Conservation (phyloP, 2,329 filamentous ascomycete species). For the Fusarium circinatum region DNA sequence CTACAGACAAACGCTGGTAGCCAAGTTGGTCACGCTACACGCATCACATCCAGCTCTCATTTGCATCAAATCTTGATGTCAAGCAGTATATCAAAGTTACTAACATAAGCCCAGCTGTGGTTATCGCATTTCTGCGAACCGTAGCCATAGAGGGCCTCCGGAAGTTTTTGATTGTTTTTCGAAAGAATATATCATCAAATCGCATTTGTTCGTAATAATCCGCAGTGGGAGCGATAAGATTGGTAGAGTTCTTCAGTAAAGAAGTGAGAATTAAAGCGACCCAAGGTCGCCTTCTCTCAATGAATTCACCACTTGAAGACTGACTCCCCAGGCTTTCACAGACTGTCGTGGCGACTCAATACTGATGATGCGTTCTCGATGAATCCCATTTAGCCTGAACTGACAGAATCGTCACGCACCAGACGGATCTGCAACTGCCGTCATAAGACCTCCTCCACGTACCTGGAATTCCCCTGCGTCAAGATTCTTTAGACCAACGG, state of each 20-base stretch:
- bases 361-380: not conserved
- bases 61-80: not conserved
- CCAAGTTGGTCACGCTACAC: too few species aligned
- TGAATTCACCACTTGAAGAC: too few species aligned
- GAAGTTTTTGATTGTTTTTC: too few species aligned
- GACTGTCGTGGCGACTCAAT: not conserved
- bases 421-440: not conserved
- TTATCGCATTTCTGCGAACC: too few species aligned
- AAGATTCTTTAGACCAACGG: constrained; percentile 2
- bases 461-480: constrained; percentile 24
- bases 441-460: not conserved
- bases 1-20: too few species aligned
- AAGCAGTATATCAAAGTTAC: not conserved
- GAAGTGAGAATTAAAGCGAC: not conserved
- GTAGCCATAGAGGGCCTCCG: too few species aligned
- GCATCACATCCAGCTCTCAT: not conserved
- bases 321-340: not conserved
- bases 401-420: not conserved
- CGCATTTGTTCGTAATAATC: too few species aligned
- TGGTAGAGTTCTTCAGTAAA: not conserved
- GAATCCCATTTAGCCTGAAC: not conserved
- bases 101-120: not conserved
- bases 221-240: not conserved
- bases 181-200: too few species aligned
- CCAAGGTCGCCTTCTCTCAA: not conserved